Base-by-base conservation (phyloP, 2,329 filamentous ascomycete species). In the Stachybotrys elegans region DNA sequence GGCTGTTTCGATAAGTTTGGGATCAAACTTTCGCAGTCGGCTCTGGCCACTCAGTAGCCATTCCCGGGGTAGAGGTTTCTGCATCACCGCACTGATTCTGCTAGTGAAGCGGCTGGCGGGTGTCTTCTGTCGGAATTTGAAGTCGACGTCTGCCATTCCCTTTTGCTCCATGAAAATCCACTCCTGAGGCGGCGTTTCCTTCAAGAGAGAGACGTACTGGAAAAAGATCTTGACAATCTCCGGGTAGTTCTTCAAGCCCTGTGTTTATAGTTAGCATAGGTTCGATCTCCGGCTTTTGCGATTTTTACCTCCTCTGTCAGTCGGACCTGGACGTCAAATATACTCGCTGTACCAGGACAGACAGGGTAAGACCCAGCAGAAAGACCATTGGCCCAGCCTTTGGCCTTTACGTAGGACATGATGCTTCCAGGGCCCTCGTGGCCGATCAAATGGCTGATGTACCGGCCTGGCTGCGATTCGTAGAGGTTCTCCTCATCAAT, bases 151-250 rank as follows among this genome's bases (percentile, higher is more conserved):
- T 36, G 87, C 84, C 69, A 97, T 83, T 27, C 84, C 83, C 65
- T 90, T 92, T 64, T 93, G 86, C 66, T 98, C 93, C 23, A 95
- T 81, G 47, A 93, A 91, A 46, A 97, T 90, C 93, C 93, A 97
- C 61, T 94, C 75, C 53, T 94, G 85, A 0, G 92, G 91, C 5
- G 85, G 79, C 3, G 77, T 76, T 56, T 95, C 87, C 50, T 82
- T 83, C 44, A 98, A 78, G 62, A 98, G 79, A 11, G 89, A 83
- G 50, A 97, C 83, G 57, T 98, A 98, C 61, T 95, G 85, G 69
- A 96, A 96, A 49, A 95, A 77, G 22, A 84, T 79, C 63, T 91
- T 91, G 50, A 86, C 76, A 16, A 96, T 80, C 56, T 95, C 86
- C 46, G 83, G 77, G 66, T 95, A 93, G 53, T 92, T 75, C 57